These are phyloP conservation scores for Letharia columbiana DNA, from an alignment of 495 filamentous ascomycete species.

Conservation along the genomic window DNA sequence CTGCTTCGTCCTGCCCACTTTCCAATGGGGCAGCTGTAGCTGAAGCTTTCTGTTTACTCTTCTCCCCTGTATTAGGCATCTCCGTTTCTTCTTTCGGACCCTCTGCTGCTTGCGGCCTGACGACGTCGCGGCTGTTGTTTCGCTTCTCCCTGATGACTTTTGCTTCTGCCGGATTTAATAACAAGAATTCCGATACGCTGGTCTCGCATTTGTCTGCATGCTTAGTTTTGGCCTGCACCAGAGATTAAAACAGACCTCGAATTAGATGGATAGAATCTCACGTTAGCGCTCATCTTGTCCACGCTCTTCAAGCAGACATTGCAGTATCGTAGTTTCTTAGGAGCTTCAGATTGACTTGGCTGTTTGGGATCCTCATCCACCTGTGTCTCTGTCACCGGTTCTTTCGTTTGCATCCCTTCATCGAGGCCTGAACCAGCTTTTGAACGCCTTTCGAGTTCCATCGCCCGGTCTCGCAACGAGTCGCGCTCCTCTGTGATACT, in stretches of 20 bases:
- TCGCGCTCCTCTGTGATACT: not conserved
- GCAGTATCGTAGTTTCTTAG: constrained; percentile 6
- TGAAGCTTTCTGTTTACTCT: not conserved
- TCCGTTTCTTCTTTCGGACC: not conserved
- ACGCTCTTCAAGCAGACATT: constrained; percentile 9
- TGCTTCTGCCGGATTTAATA: not conserved
- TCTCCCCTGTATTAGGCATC: not conserved
- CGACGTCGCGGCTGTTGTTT: not conserved
- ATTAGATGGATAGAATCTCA: not conserved
- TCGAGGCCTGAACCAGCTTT: not conserved
- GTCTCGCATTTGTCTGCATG: constrained; percentile 14
- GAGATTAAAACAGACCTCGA: not conserved
- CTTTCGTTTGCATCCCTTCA: not conserved
- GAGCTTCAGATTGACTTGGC: not conserved
- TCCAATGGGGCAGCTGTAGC: not conserved
- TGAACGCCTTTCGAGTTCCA: not conserved
- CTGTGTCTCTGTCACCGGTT: not conserved
- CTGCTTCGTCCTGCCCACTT: not conserved
- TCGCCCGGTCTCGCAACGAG: not conserved
- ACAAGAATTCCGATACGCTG: not conserved
- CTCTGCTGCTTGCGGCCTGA: not conserved
- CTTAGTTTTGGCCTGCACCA: not conserved
- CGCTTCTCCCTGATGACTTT: not conserved
- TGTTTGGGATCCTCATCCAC: not conserved
- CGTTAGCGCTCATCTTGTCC: not conserved